These are phyloP conservation scores for Obelidium mucronatum DNA, from an alignment of 192 early-diverging fungal genomes.

Conservation along the genomic window DNA sequence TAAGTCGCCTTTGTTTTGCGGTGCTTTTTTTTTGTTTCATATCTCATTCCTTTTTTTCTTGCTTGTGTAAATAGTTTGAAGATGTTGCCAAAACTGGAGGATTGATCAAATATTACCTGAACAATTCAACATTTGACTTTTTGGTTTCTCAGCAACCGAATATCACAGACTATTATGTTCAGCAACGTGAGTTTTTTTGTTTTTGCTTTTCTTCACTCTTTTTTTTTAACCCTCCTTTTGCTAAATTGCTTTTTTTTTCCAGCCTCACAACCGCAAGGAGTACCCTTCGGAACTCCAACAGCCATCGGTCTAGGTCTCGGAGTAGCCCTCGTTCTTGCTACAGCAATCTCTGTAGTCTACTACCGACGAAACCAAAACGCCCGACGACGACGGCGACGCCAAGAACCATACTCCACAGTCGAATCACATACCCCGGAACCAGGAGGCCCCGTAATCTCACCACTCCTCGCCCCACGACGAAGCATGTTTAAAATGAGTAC, in stretches of 20 bases:
- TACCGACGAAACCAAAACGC: background rate
- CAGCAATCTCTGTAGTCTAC: background rate
- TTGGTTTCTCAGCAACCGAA: background rate
- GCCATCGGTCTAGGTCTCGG: background rate
- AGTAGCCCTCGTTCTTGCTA: conserved; percentile 1
- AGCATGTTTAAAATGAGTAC: conserved; percentile 13
- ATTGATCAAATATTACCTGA: conserved; percentile 3
- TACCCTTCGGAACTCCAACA: background rate
- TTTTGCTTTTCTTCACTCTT: background rate
- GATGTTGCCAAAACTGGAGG: conserved; percentile 1
- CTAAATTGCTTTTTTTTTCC: background rate
- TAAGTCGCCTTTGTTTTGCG: background rate
- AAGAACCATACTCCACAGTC: background rate
- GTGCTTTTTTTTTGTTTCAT: background rate
- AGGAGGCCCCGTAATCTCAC: background rate
- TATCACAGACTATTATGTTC: conserved; percentile 13
- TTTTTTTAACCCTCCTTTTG: background rate
- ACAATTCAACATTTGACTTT: background rate
- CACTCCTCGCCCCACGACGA: background rate
- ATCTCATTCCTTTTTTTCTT: background rate
- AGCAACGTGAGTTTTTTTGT: conserved; percentile 12
- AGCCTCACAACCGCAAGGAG: background rate
- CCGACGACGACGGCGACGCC: background rate
- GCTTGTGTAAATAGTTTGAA: background rate
- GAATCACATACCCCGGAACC: background rate